Evolutionary conservation across 2,329 filamentous ascomycete species (phyloP).

Genomic region (Verticillium nonalfalfae): DNA sequence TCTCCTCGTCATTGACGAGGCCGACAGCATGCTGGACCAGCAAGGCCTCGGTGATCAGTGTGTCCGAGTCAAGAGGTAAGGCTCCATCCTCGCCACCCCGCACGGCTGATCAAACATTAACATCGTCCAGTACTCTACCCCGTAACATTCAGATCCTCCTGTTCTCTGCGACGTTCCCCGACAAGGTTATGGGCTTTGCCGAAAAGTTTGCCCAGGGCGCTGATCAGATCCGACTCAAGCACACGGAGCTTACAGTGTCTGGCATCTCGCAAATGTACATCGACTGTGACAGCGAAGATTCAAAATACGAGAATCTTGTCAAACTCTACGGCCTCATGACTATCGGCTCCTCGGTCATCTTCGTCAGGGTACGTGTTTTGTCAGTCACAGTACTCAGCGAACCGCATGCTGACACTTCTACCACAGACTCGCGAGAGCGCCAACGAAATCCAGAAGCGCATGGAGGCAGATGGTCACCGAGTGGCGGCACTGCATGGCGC

Average conservation of each 20-base stretch:
- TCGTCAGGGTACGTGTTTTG: slow-evolving; percentile 65
- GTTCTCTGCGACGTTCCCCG: slow-evolving; percentile 91
- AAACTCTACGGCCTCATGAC: slow-evolving; percentile 95
- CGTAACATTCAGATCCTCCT: slow-evolving; percentile 77
- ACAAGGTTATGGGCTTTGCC: slow-evolving; percentile 79
- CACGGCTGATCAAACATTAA: slow-evolving; percentile 2
- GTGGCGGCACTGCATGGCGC: slow-evolving; percentile 86
- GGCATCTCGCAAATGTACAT: slow-evolving; percentile 98
- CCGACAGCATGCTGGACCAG: slow-evolving; percentile 97
- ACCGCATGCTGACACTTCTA: not conserved
- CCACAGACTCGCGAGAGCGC: slow-evolving; percentile 77
- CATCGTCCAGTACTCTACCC: slow-evolving; percentile 57
- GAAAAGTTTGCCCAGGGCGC: slow-evolving; percentile 77
- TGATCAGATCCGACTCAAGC: slow-evolving; percentile 80
- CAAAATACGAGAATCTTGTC: slow-evolving; percentile 84
- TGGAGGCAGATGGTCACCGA: slow-evolving; percentile 84
- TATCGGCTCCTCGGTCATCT: slow-evolving; percentile 95
- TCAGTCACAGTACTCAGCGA: not conserved
- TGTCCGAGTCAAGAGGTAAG: slow-evolving; percentile 77
- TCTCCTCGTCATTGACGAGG: slow-evolving; percentile 89
- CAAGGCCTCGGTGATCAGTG: slow-evolving; percentile 95
- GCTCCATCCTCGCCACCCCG: slow-evolving; percentile 7
- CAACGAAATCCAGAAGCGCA: slow-evolving; percentile 74
- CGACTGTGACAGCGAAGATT: slow-evolving; percentile 74
- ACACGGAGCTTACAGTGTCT: slow-evolving; percentile 89